Percentiles rank a stretch among this genome's conserved stretches.
These are phyloP conservation scores for Fusarium devonianum DNA, from an alignment of 2,329 filamentous ascomycete genomes.

Conservation along the genomic window DNA sequence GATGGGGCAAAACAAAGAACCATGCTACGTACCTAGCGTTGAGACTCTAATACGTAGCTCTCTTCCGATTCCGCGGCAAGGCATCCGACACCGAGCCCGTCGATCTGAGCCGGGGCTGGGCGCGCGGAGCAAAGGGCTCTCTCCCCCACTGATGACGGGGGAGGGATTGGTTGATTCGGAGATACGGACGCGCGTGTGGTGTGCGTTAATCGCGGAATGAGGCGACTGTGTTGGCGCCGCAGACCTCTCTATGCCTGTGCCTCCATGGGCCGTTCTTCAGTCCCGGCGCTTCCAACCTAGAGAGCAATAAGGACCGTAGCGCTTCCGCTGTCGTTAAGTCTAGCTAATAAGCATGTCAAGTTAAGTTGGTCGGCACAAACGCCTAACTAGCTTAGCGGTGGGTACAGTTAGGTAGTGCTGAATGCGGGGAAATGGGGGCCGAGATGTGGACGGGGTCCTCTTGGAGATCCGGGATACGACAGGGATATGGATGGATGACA, in stretches of 20 bases:
- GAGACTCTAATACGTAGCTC: no score
- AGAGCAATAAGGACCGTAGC: no score
- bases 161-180: constrained; percentile 19
- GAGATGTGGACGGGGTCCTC: not conserved
- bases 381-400: not conserved
- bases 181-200: constrained; percentile 13
- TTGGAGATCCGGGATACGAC: no score
- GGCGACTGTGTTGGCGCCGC: constrained; percentile 10
- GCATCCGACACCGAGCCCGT: constrained; percentile 14
- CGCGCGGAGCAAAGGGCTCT: constrained; percentile 5
- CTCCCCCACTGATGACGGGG: constrained; percentile 1
- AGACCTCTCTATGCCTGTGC: no score
- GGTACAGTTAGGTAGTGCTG: not conserved
- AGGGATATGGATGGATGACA: constrained; percentile 13
- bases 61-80: no score
- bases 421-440: constrained; percentile 22
- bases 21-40: no score
- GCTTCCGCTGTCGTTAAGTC: no score
- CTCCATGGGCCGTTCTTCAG: no score
- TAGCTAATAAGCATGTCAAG: no score
- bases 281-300: no score
- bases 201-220: constrained; percentile 14
- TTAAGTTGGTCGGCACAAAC: no score
- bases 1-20: not conserved
- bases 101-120: constrained; percentile 16